Base-by-base conservation (phyloP, 1,284 basidiomycete species). In the Cutaneotrichosporon curvatum region DNA sequence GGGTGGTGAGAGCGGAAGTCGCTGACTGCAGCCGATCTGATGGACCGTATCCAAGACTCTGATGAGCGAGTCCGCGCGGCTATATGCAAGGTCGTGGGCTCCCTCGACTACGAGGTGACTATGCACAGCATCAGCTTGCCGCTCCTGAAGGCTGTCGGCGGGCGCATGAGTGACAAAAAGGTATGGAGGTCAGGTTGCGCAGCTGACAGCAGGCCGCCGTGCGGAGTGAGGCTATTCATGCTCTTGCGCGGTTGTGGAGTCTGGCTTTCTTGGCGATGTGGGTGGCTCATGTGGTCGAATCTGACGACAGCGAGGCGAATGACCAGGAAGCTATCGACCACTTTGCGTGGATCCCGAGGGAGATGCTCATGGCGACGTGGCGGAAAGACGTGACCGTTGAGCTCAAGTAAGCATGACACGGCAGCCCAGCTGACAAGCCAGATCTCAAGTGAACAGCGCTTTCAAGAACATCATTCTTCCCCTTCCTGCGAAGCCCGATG, bases 271-370 rank as follows among this genome's bases (percentile, higher is more conserved):
- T 85, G 0, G 89, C 95, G 66, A 92, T 97, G 88, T 89, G n/a
- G 18, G 31, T 35, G 25, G 3, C 11, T 9, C 4, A 23, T 9
- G 4, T 19, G 31, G 15, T 18, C 2, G 16, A 14, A 20, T 21
- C 46, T 50, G 45, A 57, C 20, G 10, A 16, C 53, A 95, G 89
- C 56, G 89, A 94, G 65, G 83, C 80, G 51, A 81, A 82, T 46
- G 86, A 90, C 50, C 71, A 77, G 1, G 75, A 79, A 0, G 87
- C 90, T 0, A 76, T 83, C 16, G 67, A 75, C 18, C 87, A 94
- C 45, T 96, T 98, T 62, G 81, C 81, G 0, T 99, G 95, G 95
- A 97, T 99, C 51, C 92, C 95, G 0, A 78, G 83, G 28, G 75
- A 78, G 34, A 74, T 98, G 23, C 75, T 87, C 34, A 75, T 74